Evolutionary conservation across 192 early-diverging fungal species (phyloP).

Genomic region (Linnemannia exigua): DNA sequence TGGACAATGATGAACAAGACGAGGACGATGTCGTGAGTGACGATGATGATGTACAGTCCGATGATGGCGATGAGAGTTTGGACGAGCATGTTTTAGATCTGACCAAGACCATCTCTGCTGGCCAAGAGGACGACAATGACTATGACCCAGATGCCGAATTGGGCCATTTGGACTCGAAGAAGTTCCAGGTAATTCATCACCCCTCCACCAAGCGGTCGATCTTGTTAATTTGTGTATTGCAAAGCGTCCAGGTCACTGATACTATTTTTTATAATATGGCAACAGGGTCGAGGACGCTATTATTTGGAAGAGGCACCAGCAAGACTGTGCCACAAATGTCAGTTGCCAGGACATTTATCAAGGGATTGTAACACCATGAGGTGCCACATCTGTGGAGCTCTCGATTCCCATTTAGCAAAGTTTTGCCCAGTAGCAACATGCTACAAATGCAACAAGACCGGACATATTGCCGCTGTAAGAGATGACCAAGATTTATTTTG

Average conservation of each 20-base stretch:
- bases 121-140: not conserved
- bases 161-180: constrained; percentile 32
- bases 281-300: constrained; percentile 36
- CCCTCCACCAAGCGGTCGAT: not conserved
- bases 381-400: constrained; percentile 38
- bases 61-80: not conserved
- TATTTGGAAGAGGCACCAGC: constrained; percentile 24
- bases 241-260: not conserved
- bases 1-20: not conserved
- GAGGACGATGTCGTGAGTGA: not conserved
- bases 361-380: constrained; percentile 19
- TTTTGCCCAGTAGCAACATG: constrained; percentile 29
- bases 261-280: not conserved
- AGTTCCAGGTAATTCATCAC: constrained; percentile 35
- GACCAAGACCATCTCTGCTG: not conserved
- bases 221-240: not conserved
- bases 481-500: not conserved
- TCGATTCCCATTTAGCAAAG: constrained; percentile 1
- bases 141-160: constrained; percentile 32
- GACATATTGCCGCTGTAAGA: constrained; percentile 30
- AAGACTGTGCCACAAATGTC: constrained; percentile 22
- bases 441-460: constrained; percentile 36
- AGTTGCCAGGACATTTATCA: constrained; percentile 12
- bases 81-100: constrained; percentile 46
- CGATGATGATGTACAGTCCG: not conserved